Percentiles rank a stretch among this genome's conserved stretches.
These are phyloP conservation scores for Tetrapyrgos nigripes DNA, from an alignment of 1,284 basidiomycete species.

Conservation along the genomic window DNA sequence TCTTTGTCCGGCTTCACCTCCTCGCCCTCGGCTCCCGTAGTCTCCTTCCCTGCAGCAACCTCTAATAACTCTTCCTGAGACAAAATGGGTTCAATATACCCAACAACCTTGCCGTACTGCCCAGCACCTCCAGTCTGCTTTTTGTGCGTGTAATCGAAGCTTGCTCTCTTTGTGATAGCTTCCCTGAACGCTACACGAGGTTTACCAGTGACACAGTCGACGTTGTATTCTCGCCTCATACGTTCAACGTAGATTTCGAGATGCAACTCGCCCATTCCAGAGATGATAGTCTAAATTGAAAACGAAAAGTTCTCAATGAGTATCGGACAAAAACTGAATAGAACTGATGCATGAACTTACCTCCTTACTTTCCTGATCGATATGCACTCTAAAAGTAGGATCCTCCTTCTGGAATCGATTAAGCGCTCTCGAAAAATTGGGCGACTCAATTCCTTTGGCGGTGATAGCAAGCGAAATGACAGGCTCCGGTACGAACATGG, in stretches of 20 bases:
- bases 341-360: slow-evolving; percentile 41
- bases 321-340: not conserved
- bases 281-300: slow-evolving; percentile 91
- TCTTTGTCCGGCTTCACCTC: slow-evolving; percentile 87
- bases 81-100: slow-evolving; percentile 93
- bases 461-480: slow-evolving; percentile 97
- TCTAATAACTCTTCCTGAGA: slow-evolving; percentile 51
- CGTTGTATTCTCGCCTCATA: slow-evolving; percentile 98
- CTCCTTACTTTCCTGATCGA: slow-evolving; percentile 95
- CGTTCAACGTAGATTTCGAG: slow-evolving; percentile 99
- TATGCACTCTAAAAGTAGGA: slow-evolving; percentile 97
- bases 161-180: slow-evolving; percentile 83
- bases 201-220: slow-evolving; percentile 93
- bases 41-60: not conserved
- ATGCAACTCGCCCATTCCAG: slow-evolving; percentile 99
- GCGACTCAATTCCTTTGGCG: slow-evolving; percentile 90
- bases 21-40: slow-evolving; percentile 29
- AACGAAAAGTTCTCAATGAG: slow-evolving; percentile 10
- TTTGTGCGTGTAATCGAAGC: slow-evolving; percentile 96
- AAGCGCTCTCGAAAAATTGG: slow-evolving; percentile 95
- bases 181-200: slow-evolving; percentile 98
- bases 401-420: slow-evolving; percentile 99
- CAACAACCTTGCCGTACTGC: slow-evolving; percentile 94
- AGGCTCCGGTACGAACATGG: slow-evolving; percentile 98
- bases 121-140: slow-evolving; percentile 99